Conservation (phyloP, 176 grass and related monocot species). For the Chrysopogon serrulatus region DNA sequence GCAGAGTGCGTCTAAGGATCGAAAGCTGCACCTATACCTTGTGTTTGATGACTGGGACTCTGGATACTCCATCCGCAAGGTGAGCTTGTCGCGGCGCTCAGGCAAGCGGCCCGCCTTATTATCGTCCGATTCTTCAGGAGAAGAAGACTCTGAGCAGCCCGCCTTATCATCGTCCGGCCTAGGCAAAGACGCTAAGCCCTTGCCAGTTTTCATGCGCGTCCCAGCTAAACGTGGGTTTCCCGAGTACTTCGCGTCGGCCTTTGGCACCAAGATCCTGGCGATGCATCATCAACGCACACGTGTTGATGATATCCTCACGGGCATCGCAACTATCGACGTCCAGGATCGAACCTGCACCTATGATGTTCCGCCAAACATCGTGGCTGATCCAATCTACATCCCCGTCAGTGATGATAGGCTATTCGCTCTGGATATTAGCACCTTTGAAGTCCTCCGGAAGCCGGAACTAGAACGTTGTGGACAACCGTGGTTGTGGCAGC, state of each 20-base stretch:
- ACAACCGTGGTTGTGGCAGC: too few species aligned
- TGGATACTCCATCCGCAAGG: not conserved
- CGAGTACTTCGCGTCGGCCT: not conserved
- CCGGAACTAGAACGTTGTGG: too few species aligned
- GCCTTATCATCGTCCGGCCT: too few species aligned
- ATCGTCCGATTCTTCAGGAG: too few species aligned
- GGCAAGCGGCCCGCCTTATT: too few species aligned
- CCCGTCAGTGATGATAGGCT: too few species aligned
- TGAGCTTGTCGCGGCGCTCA: not conserved
- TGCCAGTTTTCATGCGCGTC: not conserved
- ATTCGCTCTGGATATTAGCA: too few species aligned
- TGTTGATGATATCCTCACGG: not conserved
- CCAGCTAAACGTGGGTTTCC: not conserved
- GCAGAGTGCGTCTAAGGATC: not conserved
- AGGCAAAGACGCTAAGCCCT: not conserved
- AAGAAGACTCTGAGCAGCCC: too few species aligned
- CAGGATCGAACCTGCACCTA: not conserved
- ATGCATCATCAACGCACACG: not conserved
- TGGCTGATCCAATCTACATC: too few species aligned
- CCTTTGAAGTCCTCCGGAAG: too few species aligned
- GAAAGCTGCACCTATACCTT: not conserved
- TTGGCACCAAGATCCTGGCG: not conserved
- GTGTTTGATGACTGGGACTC: not conserved
- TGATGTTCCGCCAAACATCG: too few species aligned
- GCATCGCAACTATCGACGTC: not conserved